A percentile compares a stretch with the other conserved stretches of the same genome.
phyloP scores from a whole-genome alignment of 306 rosid species.

The Acacia confusa region DNA sequence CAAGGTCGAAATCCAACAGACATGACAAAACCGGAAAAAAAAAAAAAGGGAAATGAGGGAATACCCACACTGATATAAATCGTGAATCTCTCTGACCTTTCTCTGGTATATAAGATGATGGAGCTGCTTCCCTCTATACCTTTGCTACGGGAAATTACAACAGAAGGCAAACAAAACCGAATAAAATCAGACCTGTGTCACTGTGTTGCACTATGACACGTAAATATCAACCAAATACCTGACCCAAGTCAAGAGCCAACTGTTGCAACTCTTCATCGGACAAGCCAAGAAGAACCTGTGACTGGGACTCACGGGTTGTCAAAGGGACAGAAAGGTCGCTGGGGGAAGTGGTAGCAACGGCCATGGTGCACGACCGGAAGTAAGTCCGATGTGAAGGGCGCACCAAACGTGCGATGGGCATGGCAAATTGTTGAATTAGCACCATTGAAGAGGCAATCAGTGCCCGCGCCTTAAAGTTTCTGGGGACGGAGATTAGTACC shows the following conservation, averaged over 20 bases:
- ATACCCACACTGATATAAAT: slow-evolving; percentile 63
- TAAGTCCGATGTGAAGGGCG: slow-evolving; percentile 33
- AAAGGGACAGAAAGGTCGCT: slow-evolving; percentile 35
- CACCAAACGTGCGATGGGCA: slow-evolving; percentile 61
- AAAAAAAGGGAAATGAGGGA: not conserved
- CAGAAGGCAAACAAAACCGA: slow-evolving; percentile 2
- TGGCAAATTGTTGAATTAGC: slow-evolving; percentile 61
- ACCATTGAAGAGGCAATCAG: slow-evolving; percentile 62
- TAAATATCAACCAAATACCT: slow-evolving; percentile 43
- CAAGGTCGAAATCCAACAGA: slow-evolving; percentile 1
- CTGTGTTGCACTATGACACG: not conserved
- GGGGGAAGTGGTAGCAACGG: slow-evolving; percentile 28
- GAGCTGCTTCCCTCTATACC: slow-evolving; percentile 87
- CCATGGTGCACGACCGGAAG: slow-evolving; percentile 37
- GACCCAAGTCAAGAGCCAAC: slow-evolving; percentile 67
- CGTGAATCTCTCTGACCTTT: slow-evolving; percentile 75
- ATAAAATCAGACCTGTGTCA: not conserved
- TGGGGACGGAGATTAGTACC: not conserved
- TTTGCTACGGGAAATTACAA: slow-evolving; percentile 50
- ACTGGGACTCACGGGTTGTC: slow-evolving; percentile 39
- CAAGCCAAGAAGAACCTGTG: slow-evolving; percentile 78
- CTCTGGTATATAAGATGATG: slow-evolving; percentile 87
- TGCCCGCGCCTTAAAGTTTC: not conserved
- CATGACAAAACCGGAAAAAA: not conserved
- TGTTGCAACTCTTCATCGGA: slow-evolving; percentile 81